These are phyloP conservation scores for Stemphylium lycopersici DNA, from an alignment of 2,329 filamentous ascomycete species.

Conservation along the genomic window DNA sequence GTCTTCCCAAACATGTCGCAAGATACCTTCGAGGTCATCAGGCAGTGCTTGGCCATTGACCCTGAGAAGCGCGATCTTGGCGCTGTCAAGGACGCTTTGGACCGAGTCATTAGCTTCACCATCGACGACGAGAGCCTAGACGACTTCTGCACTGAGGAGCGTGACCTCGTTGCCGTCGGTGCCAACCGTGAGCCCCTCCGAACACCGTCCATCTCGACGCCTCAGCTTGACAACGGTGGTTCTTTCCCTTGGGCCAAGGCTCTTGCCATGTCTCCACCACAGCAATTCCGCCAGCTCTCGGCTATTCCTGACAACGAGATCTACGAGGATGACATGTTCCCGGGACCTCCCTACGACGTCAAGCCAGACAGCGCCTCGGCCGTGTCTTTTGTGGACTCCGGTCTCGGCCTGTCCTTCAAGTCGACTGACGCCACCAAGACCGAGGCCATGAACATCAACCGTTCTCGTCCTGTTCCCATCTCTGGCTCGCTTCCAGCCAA, in stretches of 20 bases:
- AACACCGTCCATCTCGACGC: slow-evolving; percentile 92
- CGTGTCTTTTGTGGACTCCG: slow-evolving; percentile 83
- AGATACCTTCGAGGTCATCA: slow-evolving; percentile 93
- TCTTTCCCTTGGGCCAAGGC: slow-evolving; percentile 96
- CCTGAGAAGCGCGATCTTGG: slow-evolving; percentile 84
- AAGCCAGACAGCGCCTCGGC: slow-evolving; percentile 79
- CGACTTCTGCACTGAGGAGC: slow-evolving; percentile 88
- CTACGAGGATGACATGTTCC: slow-evolving; percentile 85
- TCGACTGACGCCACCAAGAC: slow-evolving; percentile 61
- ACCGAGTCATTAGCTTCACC: slow-evolving; percentile 86
- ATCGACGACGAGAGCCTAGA: slow-evolving; percentile 89
- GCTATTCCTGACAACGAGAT: slow-evolving; percentile 79
- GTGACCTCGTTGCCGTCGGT: slow-evolving; percentile 74
- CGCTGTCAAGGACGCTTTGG: slow-evolving; percentile 77
- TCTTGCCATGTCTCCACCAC: slow-evolving; percentile 75
- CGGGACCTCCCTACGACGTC: slow-evolving; percentile 77
- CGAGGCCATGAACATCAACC: slow-evolving; percentile 57
- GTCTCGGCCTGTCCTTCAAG: slow-evolving; percentile 79
- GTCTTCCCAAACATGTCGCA: slow-evolving; percentile 99
- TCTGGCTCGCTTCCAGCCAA: slow-evolving; percentile 75
- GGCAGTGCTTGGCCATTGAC: slow-evolving; percentile 88
- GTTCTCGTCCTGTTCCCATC: slow-evolving; percentile 76
- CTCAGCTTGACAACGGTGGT: slow-evolving; percentile 74
- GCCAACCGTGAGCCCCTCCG: slow-evolving; percentile 94
- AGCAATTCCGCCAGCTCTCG: slow-evolving; percentile 80